Conservation (phyloP, 352 stramenopile species). For the Achlya hypogyna region DNA sequence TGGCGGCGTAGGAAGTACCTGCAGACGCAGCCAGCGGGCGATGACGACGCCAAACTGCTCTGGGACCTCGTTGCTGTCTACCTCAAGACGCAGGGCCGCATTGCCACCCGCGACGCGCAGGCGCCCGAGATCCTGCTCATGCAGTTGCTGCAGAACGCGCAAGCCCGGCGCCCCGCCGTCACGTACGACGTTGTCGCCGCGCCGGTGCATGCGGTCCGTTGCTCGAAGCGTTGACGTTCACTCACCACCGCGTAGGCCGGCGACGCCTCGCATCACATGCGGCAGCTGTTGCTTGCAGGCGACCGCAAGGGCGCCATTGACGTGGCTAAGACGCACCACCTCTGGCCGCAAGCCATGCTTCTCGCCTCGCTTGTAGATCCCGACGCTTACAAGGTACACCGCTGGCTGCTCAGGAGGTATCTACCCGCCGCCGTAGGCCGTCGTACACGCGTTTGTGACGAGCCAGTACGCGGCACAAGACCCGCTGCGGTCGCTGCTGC, state of each 20-base stretch:
- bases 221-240: not conserved
- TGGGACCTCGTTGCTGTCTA: constrained; percentile 19
- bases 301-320: constrained; percentile 70
- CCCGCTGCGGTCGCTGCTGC: constrained; percentile 63
- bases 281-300: constrained; percentile 61
- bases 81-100: constrained; percentile 12
- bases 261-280: constrained; percentile 42
- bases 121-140: constrained; percentile 14
- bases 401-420: not conserved
- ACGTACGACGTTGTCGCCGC: not conserved
- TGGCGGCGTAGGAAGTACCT: constrained; percentile 6
- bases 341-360: constrained; percentile 84
- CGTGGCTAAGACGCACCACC: constrained; percentile 62
- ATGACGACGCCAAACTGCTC: constrained; percentile 9
- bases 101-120: constrained; percentile 13
- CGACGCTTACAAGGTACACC: constrained; percentile 70
- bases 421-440: constrained; percentile 29
- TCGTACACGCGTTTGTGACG: constrained; percentile 67
- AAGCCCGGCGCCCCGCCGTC: not conserved
- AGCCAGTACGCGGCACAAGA: constrained; percentile 66
- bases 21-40: not conserved
- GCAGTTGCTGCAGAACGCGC: constrained; percentile 11
- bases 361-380: constrained; percentile 80
- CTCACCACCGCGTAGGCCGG: not conserved
- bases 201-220: not conserved